Evolutionary conservation across 2,329 filamentous ascomycete genomes (phyloP).

Genomic region (Nemania sp.): DNA sequence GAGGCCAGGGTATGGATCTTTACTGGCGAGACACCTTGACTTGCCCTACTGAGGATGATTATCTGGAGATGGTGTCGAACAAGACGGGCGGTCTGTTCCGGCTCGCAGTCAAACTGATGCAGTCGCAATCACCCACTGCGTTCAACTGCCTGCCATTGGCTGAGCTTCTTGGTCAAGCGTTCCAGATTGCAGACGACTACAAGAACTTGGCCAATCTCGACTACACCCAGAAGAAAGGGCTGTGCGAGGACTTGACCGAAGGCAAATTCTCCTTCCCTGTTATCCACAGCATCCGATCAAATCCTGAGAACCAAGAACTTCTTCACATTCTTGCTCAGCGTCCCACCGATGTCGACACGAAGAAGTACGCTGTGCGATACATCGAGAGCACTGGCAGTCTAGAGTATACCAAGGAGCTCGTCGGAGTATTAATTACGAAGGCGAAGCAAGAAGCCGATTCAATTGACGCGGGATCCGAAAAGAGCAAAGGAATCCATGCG

Average conservation of each 20-base stretch:
- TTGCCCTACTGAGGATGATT: conserved; percentile 84
- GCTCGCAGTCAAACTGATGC: conserved; percentile 84
- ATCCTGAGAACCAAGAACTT: conserved; percentile 75
- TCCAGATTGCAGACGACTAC: conserved; percentile 93
- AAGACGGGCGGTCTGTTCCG: conserved; percentile 89
- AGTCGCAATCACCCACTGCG: conserved; percentile 63
- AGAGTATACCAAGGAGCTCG: conserved; percentile 74
- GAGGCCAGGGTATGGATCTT: conserved; percentile 90
- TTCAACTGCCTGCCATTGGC: conserved; percentile 80
- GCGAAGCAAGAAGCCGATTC: conserved; percentile 66
- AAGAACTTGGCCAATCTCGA: conserved; percentile 76
- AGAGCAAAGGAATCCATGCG: conserved; percentile 60
- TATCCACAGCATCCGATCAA: conserved; percentile 85
- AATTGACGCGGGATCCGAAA: conserved; percentile 63
- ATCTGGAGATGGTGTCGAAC: conserved; percentile 89
- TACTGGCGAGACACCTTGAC: conserved; percentile 87
- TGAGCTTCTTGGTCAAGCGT: conserved; percentile 81
- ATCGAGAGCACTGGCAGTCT: conserved; percentile 93
- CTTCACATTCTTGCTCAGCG: conserved; percentile 93
- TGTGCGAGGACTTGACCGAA: conserved; percentile 94
- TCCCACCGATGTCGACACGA: conserved; percentile 83
- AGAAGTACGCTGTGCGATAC: conserved; percentile 87
- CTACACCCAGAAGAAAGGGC: conserved; percentile 87
- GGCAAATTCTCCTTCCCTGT: conserved; percentile 97
- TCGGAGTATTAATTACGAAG: conserved; percentile 64